phyloP scores from a whole-genome alignment of 1,284 basidiomycete species.

The Malassezia restricta region DNA sequence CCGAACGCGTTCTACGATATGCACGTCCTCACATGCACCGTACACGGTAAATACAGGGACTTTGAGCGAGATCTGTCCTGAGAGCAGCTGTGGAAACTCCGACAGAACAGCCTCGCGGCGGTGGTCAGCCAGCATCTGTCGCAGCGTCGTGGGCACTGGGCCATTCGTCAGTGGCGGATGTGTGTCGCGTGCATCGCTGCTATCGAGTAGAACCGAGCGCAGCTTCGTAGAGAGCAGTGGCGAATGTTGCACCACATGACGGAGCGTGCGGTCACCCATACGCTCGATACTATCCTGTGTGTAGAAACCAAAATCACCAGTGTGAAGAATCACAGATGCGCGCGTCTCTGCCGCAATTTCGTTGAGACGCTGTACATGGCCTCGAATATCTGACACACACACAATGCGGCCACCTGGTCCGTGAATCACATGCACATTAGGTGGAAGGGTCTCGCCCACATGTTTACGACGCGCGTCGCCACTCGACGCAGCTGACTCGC shows the following conservation, averaged over 20 bases:
- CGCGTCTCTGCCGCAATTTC: conserved; percentile 81
- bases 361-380: conserved; percentile 68
- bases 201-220: conserved; percentile 66
- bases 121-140: conserved; percentile 44
- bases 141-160: conserved; percentile 20
- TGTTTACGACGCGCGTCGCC: background rate
- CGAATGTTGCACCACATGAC: conserved; percentile 92
- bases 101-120: conserved; percentile 53
- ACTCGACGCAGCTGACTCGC: background rate
- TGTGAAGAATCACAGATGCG: conserved; percentile 73
- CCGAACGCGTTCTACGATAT: conserved; percentile 82
- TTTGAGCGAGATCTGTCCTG: conserved; percentile 50
- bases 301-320: conserved; percentile 98
- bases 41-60: conserved; percentile 91
- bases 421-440: conserved; percentile 32
- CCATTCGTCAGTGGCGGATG: conserved; percentile 12
- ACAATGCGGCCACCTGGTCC: conserved; percentile 62
- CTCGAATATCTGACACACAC: conserved; percentile 81
- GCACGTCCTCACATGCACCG: conserved; percentile 93
- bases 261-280: conserved; percentile 83
- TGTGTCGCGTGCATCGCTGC: conserved; percentile 46
- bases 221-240: conserved; percentile 77
- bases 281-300: conserved; percentile 69
- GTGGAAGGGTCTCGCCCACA: background rate
- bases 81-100: conserved; percentile 81